Base-by-base conservation (phyloP, 2,329 filamentous ascomycete genomes). In the Ascocoryne sarcoides region DNA sequence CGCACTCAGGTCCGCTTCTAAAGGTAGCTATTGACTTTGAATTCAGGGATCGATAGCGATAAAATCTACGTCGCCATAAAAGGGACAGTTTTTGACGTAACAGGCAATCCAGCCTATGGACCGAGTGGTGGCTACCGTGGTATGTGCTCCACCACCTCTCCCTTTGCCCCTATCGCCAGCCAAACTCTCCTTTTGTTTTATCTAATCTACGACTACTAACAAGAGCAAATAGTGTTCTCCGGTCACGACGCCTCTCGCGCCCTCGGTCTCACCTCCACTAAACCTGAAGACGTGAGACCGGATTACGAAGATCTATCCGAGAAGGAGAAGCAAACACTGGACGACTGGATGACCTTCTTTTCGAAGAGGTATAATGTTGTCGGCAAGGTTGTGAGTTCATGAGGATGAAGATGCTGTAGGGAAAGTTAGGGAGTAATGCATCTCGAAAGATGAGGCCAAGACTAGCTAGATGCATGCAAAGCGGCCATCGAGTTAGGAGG, bases 291-390 rank as follows among this genome's bases (percentile, higher is more conserved):
- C 52, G 90, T 86, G 49, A 68, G 68, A 21, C 68, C 92, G 2
- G 82, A 95, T 37, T 96, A 86, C 84, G 70, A 82, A 43, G 84
- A 88, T 56, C 69, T 98, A 37, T 70, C 72, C 10, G 88, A 94
- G 16, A 88, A 92, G 64, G 81, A 95, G 62, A 86, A 92, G 68
- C 77, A 76, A 18, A 81, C 84, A 3, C 67, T 98, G 46, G 75
- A 90, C 39, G 92, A 98, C 62, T 98, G 92, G 92, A 78, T 82
- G 48, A 94, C 84, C 2, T 98, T 94, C 66, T 98, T 98, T 65
- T 86, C 83, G 52, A 98, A 96, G 69, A 75, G 92, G 43, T 98
- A 98, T 67, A 96, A 95, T 56, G 75, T 96, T 37, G 79, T 93
- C 34, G 87, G 86, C 10, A 61, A 26, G 12, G 23, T 70, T 41